These are phyloP conservation scores for Claviceps fusiformis DNA, from an alignment of 2,329 filamentous ascomycete genomes.

Conservation along the genomic window DNA sequence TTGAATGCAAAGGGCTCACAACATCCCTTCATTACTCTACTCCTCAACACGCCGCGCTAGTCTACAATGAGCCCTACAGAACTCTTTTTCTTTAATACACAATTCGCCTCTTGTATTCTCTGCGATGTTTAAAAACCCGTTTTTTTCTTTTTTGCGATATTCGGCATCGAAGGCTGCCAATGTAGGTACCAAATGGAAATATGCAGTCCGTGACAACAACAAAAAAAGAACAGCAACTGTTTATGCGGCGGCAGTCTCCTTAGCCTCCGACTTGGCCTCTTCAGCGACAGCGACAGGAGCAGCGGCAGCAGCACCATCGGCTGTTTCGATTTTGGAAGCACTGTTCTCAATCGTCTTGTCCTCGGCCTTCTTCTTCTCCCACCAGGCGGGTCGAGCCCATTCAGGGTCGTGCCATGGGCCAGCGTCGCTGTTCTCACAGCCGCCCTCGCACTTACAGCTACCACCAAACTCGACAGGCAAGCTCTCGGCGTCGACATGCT, in stretches of 20 bases:
- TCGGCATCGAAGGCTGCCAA: not conserved
- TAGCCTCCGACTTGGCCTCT: slow-evolving; percentile 17
- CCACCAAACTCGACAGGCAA: slow-evolving; percentile 80
- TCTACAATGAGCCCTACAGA: not conserved
- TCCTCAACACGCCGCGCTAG: slow-evolving; percentile 1
- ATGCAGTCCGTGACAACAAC: not conserved
- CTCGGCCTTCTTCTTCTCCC: slow-evolving; percentile 38
- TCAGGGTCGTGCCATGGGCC: slow-evolving; percentile 71
- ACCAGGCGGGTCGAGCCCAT: slow-evolving; percentile 53
- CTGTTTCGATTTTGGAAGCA: slow-evolving; percentile 23
- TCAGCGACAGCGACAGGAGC: slow-evolving; percentile 17
- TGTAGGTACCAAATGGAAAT: not conserved
- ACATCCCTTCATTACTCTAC: not conserved
- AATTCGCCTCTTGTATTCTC: not conserved
- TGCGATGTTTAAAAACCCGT: not conserved
- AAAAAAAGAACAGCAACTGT: not conserved
- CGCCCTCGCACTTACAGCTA: slow-evolving; percentile 64
- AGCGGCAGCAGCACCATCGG: slow-evolving; percentile 13
- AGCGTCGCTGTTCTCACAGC: slow-evolving; percentile 75
- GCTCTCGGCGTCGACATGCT: slow-evolving; percentile 80
- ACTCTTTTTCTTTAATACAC: not conserved
- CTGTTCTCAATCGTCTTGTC: slow-evolving; percentile 25
- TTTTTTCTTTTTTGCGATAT: not conserved
- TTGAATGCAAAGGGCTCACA: not conserved
- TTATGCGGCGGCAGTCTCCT: slow-evolving; percentile 13